Percentiles rank a stretch among this genome's conserved stretches.
Evolutionary conservation across 1,284 basidiomycete species (phyloP).

Genomic region (Puccinia coronata): DNA sequence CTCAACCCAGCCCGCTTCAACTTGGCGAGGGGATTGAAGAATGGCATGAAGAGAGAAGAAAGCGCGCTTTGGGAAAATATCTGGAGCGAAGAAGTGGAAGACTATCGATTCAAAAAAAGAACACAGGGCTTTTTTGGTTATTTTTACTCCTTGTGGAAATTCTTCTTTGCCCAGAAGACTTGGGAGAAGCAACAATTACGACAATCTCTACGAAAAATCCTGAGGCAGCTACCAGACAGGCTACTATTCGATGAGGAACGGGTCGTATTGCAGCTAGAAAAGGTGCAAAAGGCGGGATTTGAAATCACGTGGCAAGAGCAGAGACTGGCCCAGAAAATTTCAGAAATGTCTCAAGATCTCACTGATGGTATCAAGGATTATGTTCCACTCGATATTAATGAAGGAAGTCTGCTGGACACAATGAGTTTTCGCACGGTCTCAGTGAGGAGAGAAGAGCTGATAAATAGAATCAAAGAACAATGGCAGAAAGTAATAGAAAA

Average conservation of each 20-base stretch:
- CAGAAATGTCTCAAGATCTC: neutral
- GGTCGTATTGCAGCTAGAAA: conserved; percentile 6
- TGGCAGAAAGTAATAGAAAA: neutral
- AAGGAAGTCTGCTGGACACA: neutral
- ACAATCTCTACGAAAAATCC: conserved; percentile 6
- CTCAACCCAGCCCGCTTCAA: neutral
- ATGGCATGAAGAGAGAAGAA: neutral
- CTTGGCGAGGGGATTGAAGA: neutral
- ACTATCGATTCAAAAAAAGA: neutral
- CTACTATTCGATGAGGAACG: neutral
- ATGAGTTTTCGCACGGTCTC: neutral
- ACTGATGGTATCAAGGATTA: neutral
- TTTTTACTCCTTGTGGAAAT: neutral
- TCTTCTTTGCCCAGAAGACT: neutral
- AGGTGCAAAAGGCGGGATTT: conserved; percentile 9
- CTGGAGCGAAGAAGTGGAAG: conserved; percentile 3
- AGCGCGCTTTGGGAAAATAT: neutral
- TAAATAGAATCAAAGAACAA: neutral
- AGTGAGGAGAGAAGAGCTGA: neutral
- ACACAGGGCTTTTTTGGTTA: neutral
- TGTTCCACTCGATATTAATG: neutral
- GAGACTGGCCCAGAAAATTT: neutral
- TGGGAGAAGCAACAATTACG: conserved; percentile 5
- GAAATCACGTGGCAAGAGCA: conserved; percentile 1
- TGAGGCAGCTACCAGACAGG: neutral